Evolutionary conservation across 73 alveolate genomes (phyloP).

Genomic region (Paramecium primaurelia): DNA sequence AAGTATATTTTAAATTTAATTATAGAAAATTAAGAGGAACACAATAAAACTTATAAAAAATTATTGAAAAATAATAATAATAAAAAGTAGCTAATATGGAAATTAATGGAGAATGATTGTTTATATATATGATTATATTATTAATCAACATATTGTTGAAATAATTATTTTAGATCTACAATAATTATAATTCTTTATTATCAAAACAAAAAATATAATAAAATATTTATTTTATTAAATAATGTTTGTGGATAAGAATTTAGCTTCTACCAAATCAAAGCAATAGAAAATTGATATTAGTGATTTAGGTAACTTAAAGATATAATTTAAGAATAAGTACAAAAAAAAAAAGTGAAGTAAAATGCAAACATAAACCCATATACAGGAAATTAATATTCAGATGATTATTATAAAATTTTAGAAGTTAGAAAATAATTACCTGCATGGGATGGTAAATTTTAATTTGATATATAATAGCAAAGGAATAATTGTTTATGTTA

Average conservation of each 20-base stretch:
- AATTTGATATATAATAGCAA: slow-evolving; percentile 56
- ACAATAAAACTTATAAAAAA: not conserved
- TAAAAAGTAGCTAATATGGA: not conserved
- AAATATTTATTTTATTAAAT: not conserved
- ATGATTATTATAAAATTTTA: slow-evolving; percentile 70
- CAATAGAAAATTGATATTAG: not conserved
- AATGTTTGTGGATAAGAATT: slow-evolving; percentile 25
- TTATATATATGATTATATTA: not conserved
- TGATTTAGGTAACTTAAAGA: not conserved
- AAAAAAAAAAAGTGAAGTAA: not conserved
- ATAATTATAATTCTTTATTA: not conserved
- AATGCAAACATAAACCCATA: not conserved
- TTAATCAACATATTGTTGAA: too few species aligned
- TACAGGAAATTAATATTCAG: slow-evolving; percentile 75
- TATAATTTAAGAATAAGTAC: not conserved
- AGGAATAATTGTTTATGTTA: slow-evolving; percentile 77
- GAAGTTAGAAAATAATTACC: slow-evolving; percentile 92
- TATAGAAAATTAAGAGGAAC: not conserved
- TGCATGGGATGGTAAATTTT: slow-evolving; percentile 79
- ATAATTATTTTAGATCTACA: too few species aligned
- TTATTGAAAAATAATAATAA: not conserved
- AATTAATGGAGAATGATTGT: not conserved
- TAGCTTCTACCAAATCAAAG: not conserved
- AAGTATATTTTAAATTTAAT: not conserved
- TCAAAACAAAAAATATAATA: not conserved